A percentile compares a stretch with the other conserved stretches of the same genome.
Conservation (phyloP, 352 stramenopile genomes). For the Thraustotheca clavata region DNA sequence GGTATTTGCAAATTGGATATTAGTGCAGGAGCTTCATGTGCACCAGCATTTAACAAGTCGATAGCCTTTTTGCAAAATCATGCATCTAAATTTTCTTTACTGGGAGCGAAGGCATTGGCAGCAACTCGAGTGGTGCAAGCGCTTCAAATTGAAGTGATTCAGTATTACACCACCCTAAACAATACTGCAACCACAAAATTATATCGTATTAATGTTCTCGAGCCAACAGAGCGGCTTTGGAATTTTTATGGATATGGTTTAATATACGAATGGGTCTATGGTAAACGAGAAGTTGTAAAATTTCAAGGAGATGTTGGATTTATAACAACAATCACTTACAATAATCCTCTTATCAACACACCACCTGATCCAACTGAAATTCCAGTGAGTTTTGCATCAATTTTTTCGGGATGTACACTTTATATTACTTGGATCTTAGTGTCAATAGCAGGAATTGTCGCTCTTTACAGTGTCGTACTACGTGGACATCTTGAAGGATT, state of each 20-base stretch:
- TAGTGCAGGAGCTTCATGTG: background rate
- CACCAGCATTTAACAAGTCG: too few relatives aligned
- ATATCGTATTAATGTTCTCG: slow-evolving; percentile 2
- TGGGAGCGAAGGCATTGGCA: too few relatives aligned
- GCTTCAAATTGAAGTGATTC: too few relatives aligned
- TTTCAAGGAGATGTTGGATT: slow-evolving; percentile 6
- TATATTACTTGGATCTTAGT: slow-evolving; percentile 2
- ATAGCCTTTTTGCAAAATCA: too few relatives aligned
- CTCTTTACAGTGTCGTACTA: background rate
- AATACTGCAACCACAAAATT: too few relatives aligned
- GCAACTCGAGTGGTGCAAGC: too few relatives aligned
- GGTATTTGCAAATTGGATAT: background rate
- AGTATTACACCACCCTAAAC: too few relatives aligned
- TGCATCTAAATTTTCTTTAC: too few relatives aligned
- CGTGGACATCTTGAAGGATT: background rate
- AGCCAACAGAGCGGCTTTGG: background rate
- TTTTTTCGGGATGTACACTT: background rate
- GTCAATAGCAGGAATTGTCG: background rate
- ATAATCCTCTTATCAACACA: background rate
- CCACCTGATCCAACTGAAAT: background rate
- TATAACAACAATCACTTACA: background rate
- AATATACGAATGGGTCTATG: slow-evolving; percentile 3
- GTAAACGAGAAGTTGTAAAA: slow-evolving; percentile 3
- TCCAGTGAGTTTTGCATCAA: background rate
- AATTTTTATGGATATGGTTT: slow-evolving; percentile 5